Evolutionary conservation across 441 rosid species (phyloP).

Genomic region (Kokia cookei): DNA sequence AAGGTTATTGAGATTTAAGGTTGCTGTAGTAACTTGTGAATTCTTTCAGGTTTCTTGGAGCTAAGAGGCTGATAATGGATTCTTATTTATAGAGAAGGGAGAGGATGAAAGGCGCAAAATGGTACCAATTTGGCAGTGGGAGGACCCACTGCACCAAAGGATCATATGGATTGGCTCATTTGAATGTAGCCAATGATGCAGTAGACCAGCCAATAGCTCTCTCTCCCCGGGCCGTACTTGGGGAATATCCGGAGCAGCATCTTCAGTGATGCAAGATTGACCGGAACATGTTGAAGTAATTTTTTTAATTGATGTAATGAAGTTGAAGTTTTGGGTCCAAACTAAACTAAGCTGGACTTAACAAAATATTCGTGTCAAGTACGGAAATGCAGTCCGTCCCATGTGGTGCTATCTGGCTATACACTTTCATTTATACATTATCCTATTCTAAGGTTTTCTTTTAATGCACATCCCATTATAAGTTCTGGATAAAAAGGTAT

Average conservation of each 20-base stretch:
- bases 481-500: no score
- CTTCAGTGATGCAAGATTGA: background rate
- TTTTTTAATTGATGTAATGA: background rate
- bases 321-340: background rate
- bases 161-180: constrained; percentile 18
- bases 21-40: background rate
- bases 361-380: no score
- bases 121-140: background rate
- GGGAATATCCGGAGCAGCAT: background rate
- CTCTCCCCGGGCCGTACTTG: background rate
- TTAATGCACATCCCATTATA: no score
- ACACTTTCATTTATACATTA: no score
- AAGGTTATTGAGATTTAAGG: background rate
- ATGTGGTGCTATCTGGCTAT: no score
- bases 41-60: background rate
- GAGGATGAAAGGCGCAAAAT: background rate
- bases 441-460: no score
- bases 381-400: no score
- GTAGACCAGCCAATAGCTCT: background rate
- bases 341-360: background rate
- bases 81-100: background rate
- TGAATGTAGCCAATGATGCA: background rate
- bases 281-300: background rate
- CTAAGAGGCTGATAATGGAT: background rate
- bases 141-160: constrained; percentile 5